Conservation (phyloP, 2,329 filamentous ascomycete genomes). For the Dothidotthia symphoricarpi region DNA sequence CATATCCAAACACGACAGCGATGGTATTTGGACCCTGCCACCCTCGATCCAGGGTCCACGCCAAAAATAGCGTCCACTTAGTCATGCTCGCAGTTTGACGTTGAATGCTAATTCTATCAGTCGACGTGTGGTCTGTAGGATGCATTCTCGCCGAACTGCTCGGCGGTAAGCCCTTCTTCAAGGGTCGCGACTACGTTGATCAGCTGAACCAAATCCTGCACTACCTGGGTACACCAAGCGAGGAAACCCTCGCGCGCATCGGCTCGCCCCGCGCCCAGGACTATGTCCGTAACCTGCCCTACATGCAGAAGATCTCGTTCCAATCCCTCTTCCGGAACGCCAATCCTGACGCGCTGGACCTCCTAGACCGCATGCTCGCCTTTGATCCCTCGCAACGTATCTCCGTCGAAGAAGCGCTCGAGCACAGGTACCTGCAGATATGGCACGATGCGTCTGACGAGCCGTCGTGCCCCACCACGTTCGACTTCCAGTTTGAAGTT, state of each 20-base stretch:
- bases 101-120: constrained; percentile 49
- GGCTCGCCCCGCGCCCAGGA: constrained; percentile 94
- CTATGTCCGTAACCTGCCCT: constrained; percentile 94
- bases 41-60: constrained; percentile 4
- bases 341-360: constrained; percentile 91
- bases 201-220: constrained; percentile 99
- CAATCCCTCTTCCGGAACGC: constrained; percentile 84
- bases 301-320: constrained; percentile 92
- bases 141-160: constrained; percentile 96
- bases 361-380: constrained; percentile 94
- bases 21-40: constrained; percentile 3
- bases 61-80: constrained; percentile 5
- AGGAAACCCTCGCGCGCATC: constrained; percentile 90
- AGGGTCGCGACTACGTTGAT: constrained; percentile 97
- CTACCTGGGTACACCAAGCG: constrained; percentile 93
- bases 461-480: constrained; percentile 86
- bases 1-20: background rate
- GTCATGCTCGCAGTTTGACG: background rate
- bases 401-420: constrained; percentile 88
- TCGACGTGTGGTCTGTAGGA: constrained; percentile 98
- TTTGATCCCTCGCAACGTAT: constrained; percentile 95
- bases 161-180: constrained; percentile 96
- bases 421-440: constrained; percentile 94
- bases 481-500: constrained; percentile 99
- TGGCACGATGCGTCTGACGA: constrained; percentile 98